Conservation (phyloP, 106 monocot genomes). For the Acorus calamus region DNA sequence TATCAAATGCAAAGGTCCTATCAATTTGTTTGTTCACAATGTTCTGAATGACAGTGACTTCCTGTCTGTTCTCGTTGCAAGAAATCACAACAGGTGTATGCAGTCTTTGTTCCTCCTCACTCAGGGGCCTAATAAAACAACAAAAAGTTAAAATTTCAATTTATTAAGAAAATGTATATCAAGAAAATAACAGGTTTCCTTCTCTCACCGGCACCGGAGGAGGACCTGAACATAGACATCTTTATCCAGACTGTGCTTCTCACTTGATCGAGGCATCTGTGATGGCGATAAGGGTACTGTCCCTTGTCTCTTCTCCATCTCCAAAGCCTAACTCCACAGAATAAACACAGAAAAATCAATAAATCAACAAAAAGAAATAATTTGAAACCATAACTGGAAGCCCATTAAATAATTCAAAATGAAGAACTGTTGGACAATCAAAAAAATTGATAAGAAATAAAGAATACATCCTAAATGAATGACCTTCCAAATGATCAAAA, state of each 20-base stretch:
- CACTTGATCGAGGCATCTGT: slow-evolving; percentile 39
- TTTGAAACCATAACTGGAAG: too few relatives aligned
- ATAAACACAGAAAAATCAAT: too few relatives aligned
- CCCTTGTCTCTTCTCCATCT: slow-evolving; percentile 32
- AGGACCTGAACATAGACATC: slow-evolving; percentile 91
- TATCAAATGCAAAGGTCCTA: slow-evolving; percentile 81
- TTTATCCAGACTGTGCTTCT: slow-evolving; percentile 65
- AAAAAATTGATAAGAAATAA: too few relatives aligned
- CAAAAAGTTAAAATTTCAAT: slow-evolving; percentile 5
- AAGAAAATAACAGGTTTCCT: not conserved
- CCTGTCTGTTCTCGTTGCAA: too few relatives aligned
- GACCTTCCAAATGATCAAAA: too few relatives aligned
- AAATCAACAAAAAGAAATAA: too few relatives aligned
- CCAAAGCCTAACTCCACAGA: too few relatives aligned
- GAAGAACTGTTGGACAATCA: too few relatives aligned
- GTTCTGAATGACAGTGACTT: slow-evolving; percentile 57
- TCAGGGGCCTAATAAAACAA: slow-evolving; percentile 2
- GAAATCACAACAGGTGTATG: too few relatives aligned
- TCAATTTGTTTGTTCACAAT: slow-evolving; percentile 93
- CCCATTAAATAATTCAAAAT: too few relatives aligned
- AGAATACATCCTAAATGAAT: too few relatives aligned
- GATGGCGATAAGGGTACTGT: slow-evolving; percentile 27
- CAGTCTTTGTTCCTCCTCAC: too few relatives aligned
- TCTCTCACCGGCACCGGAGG: slow-evolving; percentile 71
- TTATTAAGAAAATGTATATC: not conserved